Percentiles rank a stretch among this genome's conserved stretches.
phyloP scores from a whole-genome alignment of 352 stramenopile genomes.

The Pythium dissotocum region DNA sequence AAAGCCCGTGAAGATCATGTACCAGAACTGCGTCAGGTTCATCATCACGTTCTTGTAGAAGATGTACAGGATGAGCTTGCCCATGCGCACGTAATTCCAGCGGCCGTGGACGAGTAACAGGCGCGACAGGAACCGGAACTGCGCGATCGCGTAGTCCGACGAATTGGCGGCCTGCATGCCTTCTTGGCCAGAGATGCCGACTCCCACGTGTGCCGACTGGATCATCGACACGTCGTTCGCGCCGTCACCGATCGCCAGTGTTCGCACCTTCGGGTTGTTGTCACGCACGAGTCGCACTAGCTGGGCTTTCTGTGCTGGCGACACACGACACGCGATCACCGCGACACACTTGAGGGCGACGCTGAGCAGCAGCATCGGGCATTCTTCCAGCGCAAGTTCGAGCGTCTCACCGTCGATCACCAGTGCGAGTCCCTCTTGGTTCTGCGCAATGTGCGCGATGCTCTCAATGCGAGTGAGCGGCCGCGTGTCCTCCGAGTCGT shows the following conservation, averaged over 20 bases:
- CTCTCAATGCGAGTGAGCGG: constrained; percentile 68
- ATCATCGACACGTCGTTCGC: constrained; percentile 98
- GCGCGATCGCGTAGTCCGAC: constrained; percentile 93
- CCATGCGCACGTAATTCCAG: constrained; percentile 94
- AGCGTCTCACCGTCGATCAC: constrained; percentile 86
- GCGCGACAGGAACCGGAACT: constrained; percentile 92
- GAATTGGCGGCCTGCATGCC: constrained; percentile 94
- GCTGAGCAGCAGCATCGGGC: constrained; percentile 64
- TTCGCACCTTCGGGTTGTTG: constrained; percentile 81
- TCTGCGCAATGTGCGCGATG: constrained; percentile 44
- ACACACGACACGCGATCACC: constrained; percentile 94
- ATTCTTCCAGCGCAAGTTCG: constrained; percentile 74
- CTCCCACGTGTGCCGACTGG: constrained; percentile 90
- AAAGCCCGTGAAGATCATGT: constrained; percentile 91
- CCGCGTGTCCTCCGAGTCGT: constrained; percentile 24
- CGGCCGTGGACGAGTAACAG: constrained; percentile 93
- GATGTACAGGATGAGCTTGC: constrained; percentile 92
- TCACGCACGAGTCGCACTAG: constrained; percentile 92
- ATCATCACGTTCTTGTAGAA: constrained; percentile 98
- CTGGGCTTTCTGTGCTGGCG: constrained; percentile 92
- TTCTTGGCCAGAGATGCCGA: constrained; percentile 93
- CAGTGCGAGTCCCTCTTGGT: constrained; percentile 53
- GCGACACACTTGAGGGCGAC: constrained; percentile 63
- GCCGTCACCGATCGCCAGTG: constrained; percentile 93
- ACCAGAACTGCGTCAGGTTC: constrained; percentile 95